These are phyloP conservation scores for Skeletonema tropicum DNA, from an alignment of 108 stramenopile genomes.

Conservation along the genomic window DNA sequence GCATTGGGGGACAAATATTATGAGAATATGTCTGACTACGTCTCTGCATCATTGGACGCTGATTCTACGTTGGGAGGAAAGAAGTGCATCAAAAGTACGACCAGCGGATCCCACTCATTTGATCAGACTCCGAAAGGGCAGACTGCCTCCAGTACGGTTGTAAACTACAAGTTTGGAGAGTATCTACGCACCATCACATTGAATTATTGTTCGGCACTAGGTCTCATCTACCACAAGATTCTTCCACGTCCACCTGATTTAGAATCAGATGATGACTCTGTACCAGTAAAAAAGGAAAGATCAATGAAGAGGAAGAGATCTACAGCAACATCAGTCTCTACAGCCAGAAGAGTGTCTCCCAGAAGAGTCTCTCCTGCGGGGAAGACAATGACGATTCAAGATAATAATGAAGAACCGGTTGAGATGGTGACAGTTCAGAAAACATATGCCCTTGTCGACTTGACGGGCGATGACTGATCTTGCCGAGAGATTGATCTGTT, in stretches of 20 bases:
- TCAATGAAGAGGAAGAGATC: background rate
- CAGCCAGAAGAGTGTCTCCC: too few species aligned
- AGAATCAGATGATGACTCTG: background rate
- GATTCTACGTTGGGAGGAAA: conserved; percentile 6
- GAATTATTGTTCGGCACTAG: conserved; percentile 29
- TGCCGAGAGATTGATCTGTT: too few species aligned
- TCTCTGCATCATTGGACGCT: background rate
- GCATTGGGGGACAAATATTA: background rate
- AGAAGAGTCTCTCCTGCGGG: too few species aligned
- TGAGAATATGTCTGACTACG: background rate
- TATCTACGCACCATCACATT: conserved; percentile 12
- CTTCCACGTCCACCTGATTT: conserved; percentile 5
- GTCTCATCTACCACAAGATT: conserved; percentile 24
- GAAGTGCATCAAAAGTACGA: conserved; percentile 7
- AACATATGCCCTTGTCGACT: background rate
- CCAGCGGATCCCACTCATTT: background rate
- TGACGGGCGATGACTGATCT: background rate
- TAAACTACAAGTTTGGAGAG: background rate
- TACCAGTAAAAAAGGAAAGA: background rate
- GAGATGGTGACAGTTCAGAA: background rate
- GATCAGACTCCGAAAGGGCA: background rate
- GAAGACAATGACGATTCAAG: background rate
- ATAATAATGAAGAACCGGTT: too few species aligned
- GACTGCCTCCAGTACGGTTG: too few species aligned
- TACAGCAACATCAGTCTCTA: background rate